These are phyloP conservation scores for Alternaria burnsii DNA, from an alignment of 2,329 filamentous ascomycete genomes.

Conservation along the genomic window DNA sequence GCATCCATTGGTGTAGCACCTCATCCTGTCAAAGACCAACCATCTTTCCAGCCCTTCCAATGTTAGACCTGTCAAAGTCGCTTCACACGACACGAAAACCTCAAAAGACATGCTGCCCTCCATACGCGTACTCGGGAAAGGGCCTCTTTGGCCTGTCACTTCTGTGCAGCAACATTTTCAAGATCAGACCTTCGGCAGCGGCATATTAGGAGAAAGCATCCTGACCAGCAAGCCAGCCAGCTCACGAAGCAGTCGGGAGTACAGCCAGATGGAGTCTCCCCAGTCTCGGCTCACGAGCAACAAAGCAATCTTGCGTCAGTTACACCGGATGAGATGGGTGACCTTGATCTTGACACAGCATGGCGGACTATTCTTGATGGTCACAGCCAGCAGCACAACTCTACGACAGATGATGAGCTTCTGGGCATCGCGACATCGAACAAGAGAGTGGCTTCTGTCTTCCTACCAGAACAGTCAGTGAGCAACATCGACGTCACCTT, in stretches of 20 bases:
- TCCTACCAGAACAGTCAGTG: not conserved
- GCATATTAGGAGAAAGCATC: slow-evolving; percentile 31
- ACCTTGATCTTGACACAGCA: not conserved
- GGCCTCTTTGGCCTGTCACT: slow-evolving; percentile 22
- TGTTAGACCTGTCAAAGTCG: slow-evolving; percentile 30
- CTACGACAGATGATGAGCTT: not conserved
- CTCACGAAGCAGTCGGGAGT: not conserved
- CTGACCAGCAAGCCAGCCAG: slow-evolving; percentile 13
- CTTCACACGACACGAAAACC: slow-evolving; percentile 34
- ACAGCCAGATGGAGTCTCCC: not conserved
- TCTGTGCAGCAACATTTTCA: slow-evolving; percentile 29
- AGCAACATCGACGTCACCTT: not conserved
- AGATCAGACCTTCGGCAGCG: slow-evolving; percentile 30
- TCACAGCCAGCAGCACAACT: not conserved
- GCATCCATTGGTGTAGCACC: not conserved
- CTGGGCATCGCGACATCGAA: not conserved
- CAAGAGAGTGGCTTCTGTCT: not conserved
- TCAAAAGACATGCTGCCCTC: slow-evolving; percentile 30
- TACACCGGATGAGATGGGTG: not conserved
- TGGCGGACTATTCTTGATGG: not conserved
- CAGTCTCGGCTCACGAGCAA: not conserved
- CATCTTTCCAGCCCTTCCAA: slow-evolving; percentile 29
- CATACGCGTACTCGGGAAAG: slow-evolving; percentile 21
- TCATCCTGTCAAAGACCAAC: not conserved
- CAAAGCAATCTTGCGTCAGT: not conserved